Conservation (phyloP, 495 filamentous ascomycete genomes). For the Talaromyces borbonicus region DNA sequence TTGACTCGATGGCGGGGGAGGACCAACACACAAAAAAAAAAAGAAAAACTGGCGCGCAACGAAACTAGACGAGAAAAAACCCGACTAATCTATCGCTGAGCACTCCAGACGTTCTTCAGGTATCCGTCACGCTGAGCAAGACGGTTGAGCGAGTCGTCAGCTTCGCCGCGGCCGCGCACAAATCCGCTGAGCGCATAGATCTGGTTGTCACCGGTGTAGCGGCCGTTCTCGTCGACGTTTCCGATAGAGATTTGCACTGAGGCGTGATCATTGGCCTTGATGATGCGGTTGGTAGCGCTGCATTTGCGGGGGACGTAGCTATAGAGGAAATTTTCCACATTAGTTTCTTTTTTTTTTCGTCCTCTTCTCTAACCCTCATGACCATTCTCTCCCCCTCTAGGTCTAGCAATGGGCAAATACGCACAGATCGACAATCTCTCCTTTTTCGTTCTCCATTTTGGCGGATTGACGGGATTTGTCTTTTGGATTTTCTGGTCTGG, state of each 20-base stretch:
- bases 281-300: conserved; percentile 92
- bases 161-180: conserved; percentile 94
- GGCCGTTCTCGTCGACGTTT: conserved; percentile 92
- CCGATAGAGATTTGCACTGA: conserved; percentile 83
- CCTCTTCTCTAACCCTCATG: not conserved
- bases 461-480: too few species aligned
- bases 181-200: conserved; percentile 96
- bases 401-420: conserved; percentile 22
- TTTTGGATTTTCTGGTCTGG: too few species aligned
- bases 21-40: conserved; percentile 21
- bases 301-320: conserved; percentile 99
- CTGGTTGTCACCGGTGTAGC: conserved; percentile 95
- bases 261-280: conserved; percentile 98
- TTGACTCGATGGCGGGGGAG: too few species aligned
- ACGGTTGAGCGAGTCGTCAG: conserved; percentile 91
- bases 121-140: conserved; percentile 92
- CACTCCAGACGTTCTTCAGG: conserved; percentile 92
- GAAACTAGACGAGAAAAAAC: too few species aligned
- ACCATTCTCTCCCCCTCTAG: too few species aligned
- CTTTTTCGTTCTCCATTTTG: conserved; percentile 94
- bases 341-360: not conserved
- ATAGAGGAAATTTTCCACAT: conserved; percentile 22
- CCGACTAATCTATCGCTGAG: conserved; percentile 47
- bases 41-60: conserved; percentile 10
- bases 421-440: conserved; percentile 98